phyloP scores from a whole-genome alignment of 768 basidiomycete genomes.

The Pisolithus orientalis region DNA sequence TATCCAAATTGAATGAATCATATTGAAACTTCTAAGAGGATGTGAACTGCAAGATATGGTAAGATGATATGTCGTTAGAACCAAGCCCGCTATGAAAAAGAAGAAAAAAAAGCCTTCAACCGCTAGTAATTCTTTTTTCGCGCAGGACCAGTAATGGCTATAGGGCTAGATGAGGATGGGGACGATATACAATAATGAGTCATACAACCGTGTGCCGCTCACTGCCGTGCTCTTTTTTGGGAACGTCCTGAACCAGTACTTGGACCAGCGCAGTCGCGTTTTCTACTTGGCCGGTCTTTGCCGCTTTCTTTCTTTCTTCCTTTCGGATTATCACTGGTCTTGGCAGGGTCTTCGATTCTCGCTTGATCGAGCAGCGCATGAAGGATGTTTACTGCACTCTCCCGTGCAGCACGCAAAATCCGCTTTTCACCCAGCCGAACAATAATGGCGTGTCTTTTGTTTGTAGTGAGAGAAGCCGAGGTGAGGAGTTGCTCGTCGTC shows the following conservation, averaged over 20 bases:
- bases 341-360: neutral
- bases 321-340: neutral
- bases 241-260: conserved; percentile 3
- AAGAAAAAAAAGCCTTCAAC: no score
- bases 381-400: conserved; percentile 3
- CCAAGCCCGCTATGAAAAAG: no score
- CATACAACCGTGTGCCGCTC: neutral
- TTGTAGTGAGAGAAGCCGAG: conserved; percentile 28
- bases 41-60: no score
- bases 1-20: no score
- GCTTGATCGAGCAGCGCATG: conserved; percentile 6
- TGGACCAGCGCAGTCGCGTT: conserved; percentile 10
- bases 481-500: conserved; percentile 44
- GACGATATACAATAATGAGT: neutral
- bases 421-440: conserved; percentile 80
- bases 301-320: neutral
- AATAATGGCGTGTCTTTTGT: conserved; percentile 56
- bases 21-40: no score
- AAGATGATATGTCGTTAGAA: no score
- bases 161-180: neutral
- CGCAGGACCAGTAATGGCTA: neutral
- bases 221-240: conserved; percentile 18
- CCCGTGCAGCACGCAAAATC: conserved; percentile 39
- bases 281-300: conserved; percentile 1
- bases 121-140: neutral